phyloP scores from a whole-genome alignment of 495 filamentous ascomycete species.

The Talaromyces proteolyticus region DNA sequence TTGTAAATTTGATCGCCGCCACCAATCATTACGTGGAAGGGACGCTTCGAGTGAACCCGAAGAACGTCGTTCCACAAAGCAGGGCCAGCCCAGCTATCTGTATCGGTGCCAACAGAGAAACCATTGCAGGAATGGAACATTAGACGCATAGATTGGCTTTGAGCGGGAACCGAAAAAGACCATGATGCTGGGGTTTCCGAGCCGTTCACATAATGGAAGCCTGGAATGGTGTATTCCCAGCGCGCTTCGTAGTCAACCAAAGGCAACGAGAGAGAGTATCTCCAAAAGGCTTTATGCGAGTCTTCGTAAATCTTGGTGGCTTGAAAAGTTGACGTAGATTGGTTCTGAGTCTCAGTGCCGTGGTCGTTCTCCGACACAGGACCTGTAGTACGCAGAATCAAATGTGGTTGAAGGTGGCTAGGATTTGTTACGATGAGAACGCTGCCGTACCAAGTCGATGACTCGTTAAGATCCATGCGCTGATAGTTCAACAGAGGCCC shows the following conservation, averaged over 20 bases:
- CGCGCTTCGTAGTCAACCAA: slow-evolving; percentile 38
- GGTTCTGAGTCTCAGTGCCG: background rate
- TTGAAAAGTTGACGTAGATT: slow-evolving; percentile 25
- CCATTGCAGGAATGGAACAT: slow-evolving; percentile 98
- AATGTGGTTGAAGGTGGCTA: slow-evolving; percentile 44
- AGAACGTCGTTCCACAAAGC: slow-evolving; percentile 89
- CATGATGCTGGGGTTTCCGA: slow-evolving; percentile 34
- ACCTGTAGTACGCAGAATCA: slow-evolving; percentile 43
- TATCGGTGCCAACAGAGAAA: slow-evolving; percentile 88
- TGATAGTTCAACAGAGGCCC: slow-evolving; percentile 83
- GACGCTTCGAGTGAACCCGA: slow-evolving; percentile 57
- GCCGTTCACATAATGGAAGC: slow-evolving; percentile 28
- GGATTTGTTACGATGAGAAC: slow-evolving; percentile 74
- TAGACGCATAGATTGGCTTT: slow-evolving; percentile 81
- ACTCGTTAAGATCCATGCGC: slow-evolving; percentile 60
- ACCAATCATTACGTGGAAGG: slow-evolving; percentile 94
- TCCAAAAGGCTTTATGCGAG: slow-evolving; percentile 71
- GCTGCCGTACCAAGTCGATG: slow-evolving; percentile 69
- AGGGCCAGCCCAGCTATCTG: slow-evolving; percentile 75
- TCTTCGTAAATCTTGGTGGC: slow-evolving; percentile 77
- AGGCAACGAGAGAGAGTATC: slow-evolving; percentile 57
- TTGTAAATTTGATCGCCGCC: slow-evolving; percentile 97
- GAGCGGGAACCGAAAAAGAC: slow-evolving; percentile 71
- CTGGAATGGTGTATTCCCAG: slow-evolving; percentile 44
- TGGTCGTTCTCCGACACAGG: slow-evolving; percentile 16